Conservation (phyloP, 495 filamentous ascomycete genomes). For the Penicillium herquei region DNA sequence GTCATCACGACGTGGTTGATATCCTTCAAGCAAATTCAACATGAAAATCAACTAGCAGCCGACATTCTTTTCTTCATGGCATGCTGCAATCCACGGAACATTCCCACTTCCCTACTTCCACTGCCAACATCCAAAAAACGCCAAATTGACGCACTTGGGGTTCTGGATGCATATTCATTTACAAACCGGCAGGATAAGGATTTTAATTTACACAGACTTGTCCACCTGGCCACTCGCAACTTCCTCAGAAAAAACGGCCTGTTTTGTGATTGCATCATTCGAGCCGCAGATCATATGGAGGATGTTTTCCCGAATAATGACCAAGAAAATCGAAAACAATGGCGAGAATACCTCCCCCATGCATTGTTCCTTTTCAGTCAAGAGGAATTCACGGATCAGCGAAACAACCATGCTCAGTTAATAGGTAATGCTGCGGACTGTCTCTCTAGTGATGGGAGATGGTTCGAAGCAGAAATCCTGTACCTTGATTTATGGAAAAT, state of each 20-base stretch:
- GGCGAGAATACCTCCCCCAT: conserved; percentile 30
- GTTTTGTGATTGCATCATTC: conserved; percentile 3
- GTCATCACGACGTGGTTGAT: conserved; percentile 47
- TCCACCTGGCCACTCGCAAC: conserved; percentile 33
- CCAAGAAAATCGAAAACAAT: conserved; percentile 21
- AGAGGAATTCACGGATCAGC: not conserved
- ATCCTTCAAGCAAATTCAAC: conserved; percentile 45
- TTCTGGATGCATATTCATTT: conserved; percentile 23
- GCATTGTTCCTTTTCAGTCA: conserved; percentile 4
- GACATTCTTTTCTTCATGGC: conserved; percentile 43
- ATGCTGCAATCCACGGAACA: conserved; percentile 40
- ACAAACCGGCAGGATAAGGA: conserved; percentile 13
- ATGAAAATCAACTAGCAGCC: conserved; percentile 26
- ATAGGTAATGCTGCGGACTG: not conserved
- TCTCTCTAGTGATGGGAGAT: conserved; percentile 3
- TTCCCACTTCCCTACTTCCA: conserved; percentile 36
- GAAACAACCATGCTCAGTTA: not conserved
- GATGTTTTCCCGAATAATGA: conserved; percentile 21
- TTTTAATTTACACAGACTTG: conserved; percentile 31
- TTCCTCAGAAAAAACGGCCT: conserved; percentile 25
- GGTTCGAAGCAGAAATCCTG: not conserved
- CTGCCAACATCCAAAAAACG: conserved; percentile 6
- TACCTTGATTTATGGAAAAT: not conserved
- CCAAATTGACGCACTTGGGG: conserved; percentile 27
- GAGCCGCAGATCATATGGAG: conserved; percentile 13